Evolutionary conservation across 1,139 yeast species (phyloP).

Genomic region (Kazachstania sp.): DNA sequence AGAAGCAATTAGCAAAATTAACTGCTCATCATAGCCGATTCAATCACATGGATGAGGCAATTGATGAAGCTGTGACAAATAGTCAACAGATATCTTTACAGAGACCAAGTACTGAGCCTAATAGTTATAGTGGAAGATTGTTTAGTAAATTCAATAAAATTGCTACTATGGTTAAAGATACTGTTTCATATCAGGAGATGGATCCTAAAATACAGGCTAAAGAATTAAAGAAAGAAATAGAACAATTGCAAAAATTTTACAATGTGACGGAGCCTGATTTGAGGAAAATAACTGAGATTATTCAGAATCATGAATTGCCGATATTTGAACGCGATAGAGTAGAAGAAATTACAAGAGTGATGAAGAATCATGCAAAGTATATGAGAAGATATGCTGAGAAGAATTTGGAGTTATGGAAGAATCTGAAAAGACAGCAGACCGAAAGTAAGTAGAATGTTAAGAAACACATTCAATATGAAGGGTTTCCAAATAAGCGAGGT

Average conservation of each 20-base stretch:
- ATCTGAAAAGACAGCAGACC: conserved; percentile 20
- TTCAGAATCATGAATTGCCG: conserved; percentile 25
- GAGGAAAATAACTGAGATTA: conserved; percentile 26
- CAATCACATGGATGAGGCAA: conserved; percentile 27
- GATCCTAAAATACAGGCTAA: conserved; percentile 21
- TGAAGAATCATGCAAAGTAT: conserved; percentile 24
- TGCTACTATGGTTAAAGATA: conserved; percentile 32
- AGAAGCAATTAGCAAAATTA: conserved; percentile 25
- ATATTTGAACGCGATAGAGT: conserved; percentile 25
- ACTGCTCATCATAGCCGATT: conserved; percentile 30
- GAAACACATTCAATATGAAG: not conserved
- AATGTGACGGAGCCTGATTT: conserved; percentile 30
- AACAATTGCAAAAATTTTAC: conserved; percentile 28
- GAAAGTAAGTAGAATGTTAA: not conserved
- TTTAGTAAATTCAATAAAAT: conserved; percentile 24
- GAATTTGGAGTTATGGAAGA: conserved; percentile 33
- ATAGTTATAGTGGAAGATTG: conserved; percentile 21
- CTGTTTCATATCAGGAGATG: conserved; percentile 28
- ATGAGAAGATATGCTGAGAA: conserved; percentile 29
- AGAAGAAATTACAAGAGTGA: conserved; percentile 20
- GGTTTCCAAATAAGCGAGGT: too few species aligned
- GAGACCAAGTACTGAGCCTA: conserved; percentile 19
- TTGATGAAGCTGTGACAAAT: conserved; percentile 28
- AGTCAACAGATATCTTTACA: conserved; percentile 24
- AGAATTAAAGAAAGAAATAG: conserved; percentile 27